A percentile compares a stretch with the other conserved stretches of the same genome.
These are phyloP conservation scores for Pulveroboletus sp. DNA, from an alignment of 768 basidiomycete species.

Conservation along the genomic window DNA sequence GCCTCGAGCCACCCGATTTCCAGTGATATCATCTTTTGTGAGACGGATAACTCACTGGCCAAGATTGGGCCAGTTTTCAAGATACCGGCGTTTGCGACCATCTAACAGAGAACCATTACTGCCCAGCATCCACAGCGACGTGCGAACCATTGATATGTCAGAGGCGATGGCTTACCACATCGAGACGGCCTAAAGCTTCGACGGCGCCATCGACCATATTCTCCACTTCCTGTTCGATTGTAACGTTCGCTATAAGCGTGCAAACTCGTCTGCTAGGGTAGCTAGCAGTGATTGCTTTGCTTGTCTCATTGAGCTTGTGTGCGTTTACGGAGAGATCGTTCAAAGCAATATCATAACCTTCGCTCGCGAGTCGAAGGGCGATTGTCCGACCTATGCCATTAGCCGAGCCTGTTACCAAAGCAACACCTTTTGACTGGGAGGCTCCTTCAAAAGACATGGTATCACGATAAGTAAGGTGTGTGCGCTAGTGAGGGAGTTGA, in stretches of 20 bases:
- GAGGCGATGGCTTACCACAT: conserved; percentile 29
- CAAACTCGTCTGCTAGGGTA: conserved; percentile 9
- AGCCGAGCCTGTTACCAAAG: conserved; percentile 31
- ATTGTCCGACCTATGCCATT: conserved; percentile 35
- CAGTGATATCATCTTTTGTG: not conserved
- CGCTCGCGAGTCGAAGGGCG: conserved; percentile 34
- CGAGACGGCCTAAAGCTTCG: conserved; percentile 26
- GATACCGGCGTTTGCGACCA: conserved; percentile 20
- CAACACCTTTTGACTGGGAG: conserved; percentile 25
- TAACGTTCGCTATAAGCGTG: conserved; percentile 24
- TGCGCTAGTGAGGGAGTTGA: not conserved
- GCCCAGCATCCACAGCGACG: no score
- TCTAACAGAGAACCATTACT: conserved; percentile 11
- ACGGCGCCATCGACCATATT: conserved; percentile 28
- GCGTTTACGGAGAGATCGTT: conserved; percentile 31
- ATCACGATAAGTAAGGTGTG: not conserved
- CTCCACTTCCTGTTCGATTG: conserved; percentile 29
- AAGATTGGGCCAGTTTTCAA: conserved; percentile 8
- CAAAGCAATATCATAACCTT: conserved; percentile 35
- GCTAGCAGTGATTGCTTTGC: conserved; percentile 12
- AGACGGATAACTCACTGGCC: conserved; percentile 2
- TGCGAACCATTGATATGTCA: not conserved
- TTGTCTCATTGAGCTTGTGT: conserved; percentile 11
- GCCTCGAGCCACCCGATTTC: no score
- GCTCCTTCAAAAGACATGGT: conserved; percentile 5